Conservation (phyloP, 2,329 filamentous ascomycete species). For the Hyphodiscus sp. region DNA sequence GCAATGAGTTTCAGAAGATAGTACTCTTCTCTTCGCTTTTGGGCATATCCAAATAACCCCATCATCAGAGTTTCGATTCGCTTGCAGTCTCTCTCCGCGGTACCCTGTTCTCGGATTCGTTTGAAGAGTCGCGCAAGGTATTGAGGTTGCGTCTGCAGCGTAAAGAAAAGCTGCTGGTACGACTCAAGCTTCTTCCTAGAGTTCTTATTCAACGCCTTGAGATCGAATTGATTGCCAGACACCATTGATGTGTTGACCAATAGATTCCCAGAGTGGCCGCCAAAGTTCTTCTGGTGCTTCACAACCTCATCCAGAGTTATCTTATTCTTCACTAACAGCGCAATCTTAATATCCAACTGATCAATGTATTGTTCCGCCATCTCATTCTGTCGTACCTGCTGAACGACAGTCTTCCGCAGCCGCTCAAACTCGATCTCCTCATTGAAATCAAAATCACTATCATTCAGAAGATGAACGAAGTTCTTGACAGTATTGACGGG, state of each 20-base stretch:
- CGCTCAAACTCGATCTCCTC: conserved; percentile 97
- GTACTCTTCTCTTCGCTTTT: conserved; percentile 95
- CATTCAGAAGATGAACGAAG: conserved; percentile 94
- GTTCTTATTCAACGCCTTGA: conserved; percentile 96
- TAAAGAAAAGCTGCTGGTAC: conserved; percentile 97
- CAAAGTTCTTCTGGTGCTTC: conserved; percentile 92
- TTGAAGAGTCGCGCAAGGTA: conserved; percentile 88
- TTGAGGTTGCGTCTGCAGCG: conserved; percentile 90
- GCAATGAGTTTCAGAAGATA: conserved; percentile 86
- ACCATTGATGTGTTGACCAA: conserved; percentile 83
- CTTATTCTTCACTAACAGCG: conserved; percentile 97
- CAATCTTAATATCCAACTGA: conserved; percentile 98
- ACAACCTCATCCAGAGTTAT: conserved; percentile 98
- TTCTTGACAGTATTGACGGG: conserved; percentile 96
- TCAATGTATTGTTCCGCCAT: conserved; percentile 97
- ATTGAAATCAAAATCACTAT: conserved; percentile 98
- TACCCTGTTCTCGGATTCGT: conserved; percentile 73
- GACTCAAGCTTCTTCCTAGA: conserved; percentile 92
- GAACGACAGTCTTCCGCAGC: conserved; percentile 89
- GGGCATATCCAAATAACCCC: conserved; percentile 93
- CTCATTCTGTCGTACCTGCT: conserved; percentile 95
- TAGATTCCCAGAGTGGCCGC: conserved; percentile 77
- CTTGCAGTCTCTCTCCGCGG: conserved; percentile 86
- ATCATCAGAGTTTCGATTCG: conserved; percentile 90
- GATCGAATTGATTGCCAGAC: conserved; percentile 86